A percentile compares a stretch with the other conserved stretches of the same genome.
Conservation (phyloP, 2,329 filamentous ascomycete species). For the Scedosporium boydii region DNA sequence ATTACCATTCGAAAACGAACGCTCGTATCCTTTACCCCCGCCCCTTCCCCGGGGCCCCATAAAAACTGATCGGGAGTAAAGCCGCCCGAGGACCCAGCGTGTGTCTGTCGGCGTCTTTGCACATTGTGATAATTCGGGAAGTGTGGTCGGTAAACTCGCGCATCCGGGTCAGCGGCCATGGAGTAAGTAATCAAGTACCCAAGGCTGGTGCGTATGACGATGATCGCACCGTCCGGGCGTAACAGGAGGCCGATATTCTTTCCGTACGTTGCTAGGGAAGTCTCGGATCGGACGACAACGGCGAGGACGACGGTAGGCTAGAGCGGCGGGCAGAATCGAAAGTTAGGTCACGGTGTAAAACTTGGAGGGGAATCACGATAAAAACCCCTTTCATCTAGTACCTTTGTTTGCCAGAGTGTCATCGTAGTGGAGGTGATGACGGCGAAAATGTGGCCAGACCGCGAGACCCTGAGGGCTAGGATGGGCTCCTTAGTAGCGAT, state of each 20-base stretch:
- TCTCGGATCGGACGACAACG: conserved; percentile 69
- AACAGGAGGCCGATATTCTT: conserved; percentile 76
- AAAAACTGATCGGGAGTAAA: conserved; percentile 51
- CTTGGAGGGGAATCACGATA: conserved; percentile 3
- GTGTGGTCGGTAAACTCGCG: conserved; percentile 75
- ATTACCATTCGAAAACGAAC: conserved; percentile 96
- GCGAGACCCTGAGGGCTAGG: conserved; percentile 64
- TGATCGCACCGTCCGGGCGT: conserved; percentile 82
- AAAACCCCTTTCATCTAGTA: conserved; percentile 28
- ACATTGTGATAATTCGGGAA: conserved; percentile 61
- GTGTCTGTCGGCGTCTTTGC: conserved; percentile 51
- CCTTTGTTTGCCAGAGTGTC: conserved; percentile 95
- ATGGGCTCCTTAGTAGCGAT: conserved; percentile 50
- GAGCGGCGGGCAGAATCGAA: no score
- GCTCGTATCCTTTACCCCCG: conserved; percentile 75
- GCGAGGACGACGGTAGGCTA: conserved; percentile 85
- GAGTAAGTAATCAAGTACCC: conserved; percentile 95
- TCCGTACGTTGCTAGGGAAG: conserved; percentile 76
- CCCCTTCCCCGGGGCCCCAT: conserved; percentile 72
- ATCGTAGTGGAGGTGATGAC: conserved; percentile 78
- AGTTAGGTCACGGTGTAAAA: neutral
- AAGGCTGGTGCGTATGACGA: conserved; percentile 77
- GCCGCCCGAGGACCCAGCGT: conserved; percentile 46
- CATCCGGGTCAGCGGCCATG: conserved; percentile 71
- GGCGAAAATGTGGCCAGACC: conserved; percentile 74